Percentiles rank a stretch among this genome's conserved stretches.
phyloP scores from a whole-genome alignment of 257 asterid species.

The Scutellaria minor region DNA sequence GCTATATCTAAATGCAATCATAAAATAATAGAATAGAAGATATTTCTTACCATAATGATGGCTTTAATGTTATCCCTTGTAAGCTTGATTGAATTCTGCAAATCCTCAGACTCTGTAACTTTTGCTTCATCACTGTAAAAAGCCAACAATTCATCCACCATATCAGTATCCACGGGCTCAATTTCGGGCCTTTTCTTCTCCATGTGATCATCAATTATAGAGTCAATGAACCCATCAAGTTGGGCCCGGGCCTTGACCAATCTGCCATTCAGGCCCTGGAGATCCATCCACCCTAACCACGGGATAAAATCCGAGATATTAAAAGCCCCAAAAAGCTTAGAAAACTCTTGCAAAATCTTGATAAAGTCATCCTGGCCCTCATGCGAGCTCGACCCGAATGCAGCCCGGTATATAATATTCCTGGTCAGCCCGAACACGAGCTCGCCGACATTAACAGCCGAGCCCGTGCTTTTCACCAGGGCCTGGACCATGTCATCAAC shows the following conservation, averaged over 20 bases:
- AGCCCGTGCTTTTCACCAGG: slow-evolving; percentile 46
- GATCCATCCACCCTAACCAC: slow-evolving; percentile 68
- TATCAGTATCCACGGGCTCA: slow-evolving; percentile 52
- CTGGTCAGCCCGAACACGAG: slow-evolving; percentile 74
- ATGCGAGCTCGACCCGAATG: slow-evolving; percentile 73
- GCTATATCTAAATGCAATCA: too few species aligned
- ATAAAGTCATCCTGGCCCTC: slow-evolving; percentile 77
- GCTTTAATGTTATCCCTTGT: slow-evolving; percentile 80
- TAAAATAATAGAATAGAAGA: too few species aligned
- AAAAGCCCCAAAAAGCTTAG: slow-evolving; percentile 80
- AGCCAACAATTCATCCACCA: slow-evolving; percentile 91
- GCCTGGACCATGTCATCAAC: slow-evolving; percentile 58
- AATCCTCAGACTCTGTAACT: slow-evolving; percentile 62
- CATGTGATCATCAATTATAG: slow-evolving; percentile 74
- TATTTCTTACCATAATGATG: slow-evolving; percentile 73
- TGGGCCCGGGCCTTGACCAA: slow-evolving; percentile 60
- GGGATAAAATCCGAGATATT: slow-evolving; percentile 83
- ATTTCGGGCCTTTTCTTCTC: slow-evolving; percentile 39
- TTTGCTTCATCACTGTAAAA: slow-evolving; percentile 64
- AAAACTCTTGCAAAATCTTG: slow-evolving; percentile 73
- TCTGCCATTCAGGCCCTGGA: slow-evolving; percentile 59
- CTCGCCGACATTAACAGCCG: slow-evolving; percentile 72
- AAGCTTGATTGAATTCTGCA: slow-evolving; percentile 66
- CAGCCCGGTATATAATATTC: slow-evolving; percentile 76
- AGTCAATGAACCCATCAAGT: slow-evolving; percentile 80